Base-by-base conservation (phyloP, 768 basidiomycete species). In the Bullera alba region DNA sequence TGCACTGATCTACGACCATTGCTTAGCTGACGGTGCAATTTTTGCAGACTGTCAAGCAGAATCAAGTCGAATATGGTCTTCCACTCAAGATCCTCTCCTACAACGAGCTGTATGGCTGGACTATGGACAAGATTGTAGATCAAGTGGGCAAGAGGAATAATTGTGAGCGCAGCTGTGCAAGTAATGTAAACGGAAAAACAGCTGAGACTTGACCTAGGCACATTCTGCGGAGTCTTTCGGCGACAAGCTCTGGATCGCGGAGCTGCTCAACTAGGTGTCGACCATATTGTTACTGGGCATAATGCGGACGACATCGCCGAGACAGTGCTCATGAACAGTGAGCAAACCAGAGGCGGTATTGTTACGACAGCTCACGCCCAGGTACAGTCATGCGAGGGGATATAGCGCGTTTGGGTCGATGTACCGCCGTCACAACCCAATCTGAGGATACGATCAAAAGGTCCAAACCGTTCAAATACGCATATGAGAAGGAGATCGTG, bases 281-380 rank as follows among this genome's bases (percentile, higher is more conserved):
- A 96, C 57, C 95, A 99, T 67, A 95, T 99, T 51, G 91, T 99
- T 5, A 99, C 95, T 0, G 95, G 95, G 1, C 95, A 99, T 72
- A 99, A 99, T 66, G 95, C 95, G 37, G 95, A 99, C 67, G 95
- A 99, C 72, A 93, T 97, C 32, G 95, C 95, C 5, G 95, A 99
- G 75, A 99, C 95, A 0, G 87, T 99, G 2, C 74, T 99, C 23
- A 99, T 99, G 95, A 99, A 99, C 63, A 88, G 93, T 93, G 51
- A 54, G 88, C 27, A 15, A 25, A 17, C 17, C 36, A 34, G 25
- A 25, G 17, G 39, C 32, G 15, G 36, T 29, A 41, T 32, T 42
- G 23, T 6, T 21, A 17, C 12, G 28, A 7, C 17, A 35, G 45
- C 22, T 44, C 28, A 50, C 47, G n/a, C 25, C 52, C 46, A 34